Evolutionary conservation across 2,329 filamentous ascomycete species (phyloP), one percentile per base, ranked within the genome.

Genomic region (Claviceps citrina): DNA sequence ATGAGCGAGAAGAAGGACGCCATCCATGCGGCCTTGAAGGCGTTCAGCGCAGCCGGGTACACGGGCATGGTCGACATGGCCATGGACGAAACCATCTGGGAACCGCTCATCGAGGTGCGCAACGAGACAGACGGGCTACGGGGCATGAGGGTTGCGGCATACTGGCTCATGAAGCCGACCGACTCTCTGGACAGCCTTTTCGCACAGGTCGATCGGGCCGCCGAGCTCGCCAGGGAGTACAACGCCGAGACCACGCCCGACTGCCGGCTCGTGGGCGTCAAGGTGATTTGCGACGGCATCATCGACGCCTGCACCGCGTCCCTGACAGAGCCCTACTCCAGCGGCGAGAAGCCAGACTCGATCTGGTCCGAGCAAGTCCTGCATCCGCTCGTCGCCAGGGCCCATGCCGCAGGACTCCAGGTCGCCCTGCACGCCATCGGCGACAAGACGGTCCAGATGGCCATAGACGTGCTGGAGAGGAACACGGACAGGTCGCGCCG

Each of bases 341-440:
- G 66, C 45, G 64, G 60, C 1, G 52, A 59, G 5, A 57, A 62
- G 9, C 57, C 65, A 18, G 65, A 69, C 2, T 62, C 73, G 0
- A 62, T 78, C 37, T 81, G 76, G 76, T 58, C 63, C 0, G 55
- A 59, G 2, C 60, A 63, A 13, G 65, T 70, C 44, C 62, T 80
- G 5, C 61, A 60, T 4, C 65, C 66, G 0, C 68, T 78, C 0
- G 67, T 81, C 1, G 55, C 61, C 9, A 62, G 62, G n/a, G 74
- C 75, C 2, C 65, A 68, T 33, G 58, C 57, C 3, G 65, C 65
- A 1, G 68, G 68, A 1, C 53, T 81, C 30, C 76, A 81, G 50
- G 68, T 72, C 28, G 76, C 76, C 0, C 60, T 81, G 8, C 76
- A 81, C 48, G 76, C 76, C 31, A 81, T 81, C 42, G 76, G 76